These are phyloP conservation scores for Xylaria intraflava DNA, from an alignment of 495 filamentous ascomycete species.

Conservation along the genomic window DNA sequence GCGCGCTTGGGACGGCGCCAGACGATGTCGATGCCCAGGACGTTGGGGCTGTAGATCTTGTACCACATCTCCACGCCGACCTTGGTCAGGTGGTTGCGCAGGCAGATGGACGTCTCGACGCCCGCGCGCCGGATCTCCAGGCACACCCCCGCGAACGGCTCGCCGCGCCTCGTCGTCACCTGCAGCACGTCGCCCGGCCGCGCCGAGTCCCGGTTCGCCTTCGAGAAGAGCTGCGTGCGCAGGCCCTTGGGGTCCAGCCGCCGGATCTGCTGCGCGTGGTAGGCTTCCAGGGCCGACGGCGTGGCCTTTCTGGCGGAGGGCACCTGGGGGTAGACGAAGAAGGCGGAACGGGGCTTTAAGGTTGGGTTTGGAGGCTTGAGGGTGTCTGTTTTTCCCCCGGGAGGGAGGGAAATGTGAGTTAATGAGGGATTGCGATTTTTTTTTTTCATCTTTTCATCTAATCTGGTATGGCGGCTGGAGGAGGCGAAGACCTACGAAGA, in stretches of 20 bases:
- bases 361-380: slow-evolving; percentile 19
- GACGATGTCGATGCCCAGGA: slow-evolving; percentile 88
- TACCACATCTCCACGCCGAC: slow-evolving; percentile 97
- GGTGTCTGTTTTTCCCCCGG: slow-evolving; percentile 10
- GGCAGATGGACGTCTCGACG: slow-evolving; percentile 76
- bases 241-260: slow-evolving; percentile 77
- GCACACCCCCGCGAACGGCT: slow-evolving; percentile 84
- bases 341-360: slow-evolving; percentile 29
- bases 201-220: slow-evolving; percentile 63
- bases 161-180: slow-evolving; percentile 67
- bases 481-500: slow-evolving; percentile 1
- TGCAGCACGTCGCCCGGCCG: slow-evolving; percentile 85
- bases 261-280: slow-evolving; percentile 59
- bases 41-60: slow-evolving; percentile 85
- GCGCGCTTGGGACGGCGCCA: slow-evolving; percentile 76
- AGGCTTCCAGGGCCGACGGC: slow-evolving; percentile 28
- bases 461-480: too few species aligned
- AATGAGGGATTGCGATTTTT: too few species aligned
- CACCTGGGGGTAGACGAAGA: slow-evolving; percentile 47
- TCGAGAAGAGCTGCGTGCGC: slow-evolving; percentile 72
- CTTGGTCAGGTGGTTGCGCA: slow-evolving; percentile 73
- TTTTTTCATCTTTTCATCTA: too few species aligned
- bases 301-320: slow-evolving; percentile 30
- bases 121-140: slow-evolving; percentile 77
- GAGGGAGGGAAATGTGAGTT: too few species aligned